Conservation (phyloP, 1,284 basidiomycete species). For the Moniliophthora roreri region DNA sequence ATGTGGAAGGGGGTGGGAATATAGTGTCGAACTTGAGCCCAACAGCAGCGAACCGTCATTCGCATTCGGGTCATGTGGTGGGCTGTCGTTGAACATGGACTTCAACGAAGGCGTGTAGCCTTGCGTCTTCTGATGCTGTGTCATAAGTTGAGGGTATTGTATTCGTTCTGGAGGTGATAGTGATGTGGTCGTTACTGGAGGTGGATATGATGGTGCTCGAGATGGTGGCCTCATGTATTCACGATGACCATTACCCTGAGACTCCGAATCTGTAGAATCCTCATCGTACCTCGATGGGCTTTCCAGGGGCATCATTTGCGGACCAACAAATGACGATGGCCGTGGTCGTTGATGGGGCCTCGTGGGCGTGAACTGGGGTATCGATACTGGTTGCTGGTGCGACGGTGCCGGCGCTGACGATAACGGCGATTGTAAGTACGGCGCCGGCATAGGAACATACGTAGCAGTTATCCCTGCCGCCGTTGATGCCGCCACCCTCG, state of each 20-base stretch:
- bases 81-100: constrained; percentile 37
- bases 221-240: constrained; percentile 10
- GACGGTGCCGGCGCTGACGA: neutral
- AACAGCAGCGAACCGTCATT: constrained; percentile 23
- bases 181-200: constrained; percentile 63
- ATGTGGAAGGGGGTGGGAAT: constrained; percentile 31
- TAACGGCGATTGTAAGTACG: neutral
- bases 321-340: constrained; percentile 22
- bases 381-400: constrained; percentile 8
- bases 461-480: neutral
- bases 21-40: constrained; percentile 21
- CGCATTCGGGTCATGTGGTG: constrained; percentile 8
- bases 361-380: constrained; percentile 7
- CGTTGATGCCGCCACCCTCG: neutral
- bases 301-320: constrained; percentile 37
- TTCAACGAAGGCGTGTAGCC: constrained; percentile 54
- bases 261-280: constrained; percentile 45
- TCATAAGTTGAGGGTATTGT: constrained; percentile 65
- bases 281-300: constrained; percentile 41
- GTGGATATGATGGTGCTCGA: constrained; percentile 28
- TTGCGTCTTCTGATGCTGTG: constrained; percentile 65
- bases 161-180: constrained; percentile 48
- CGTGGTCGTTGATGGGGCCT: constrained; percentile 17
- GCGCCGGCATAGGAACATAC: neutral
- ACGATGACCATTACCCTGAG: constrained; percentile 22